phyloP scores from a whole-genome alignment of 1,139 yeast species.

The Pichia sp. region DNA sequence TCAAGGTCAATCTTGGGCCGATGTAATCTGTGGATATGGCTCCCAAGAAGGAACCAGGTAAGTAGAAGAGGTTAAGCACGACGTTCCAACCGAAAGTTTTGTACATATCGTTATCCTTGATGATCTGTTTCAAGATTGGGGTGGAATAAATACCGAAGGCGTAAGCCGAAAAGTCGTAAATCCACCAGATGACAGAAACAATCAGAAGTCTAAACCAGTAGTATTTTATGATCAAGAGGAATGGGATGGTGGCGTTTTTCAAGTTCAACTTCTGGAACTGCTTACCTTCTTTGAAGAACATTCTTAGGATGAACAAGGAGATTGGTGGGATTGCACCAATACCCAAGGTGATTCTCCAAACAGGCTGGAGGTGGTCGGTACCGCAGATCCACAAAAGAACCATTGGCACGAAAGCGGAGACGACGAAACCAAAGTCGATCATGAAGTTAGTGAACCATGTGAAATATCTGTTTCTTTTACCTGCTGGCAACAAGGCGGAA shows the following conservation, averaged over 20 bases:
- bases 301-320: constrained; percentile 67
- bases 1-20: constrained; percentile 81
- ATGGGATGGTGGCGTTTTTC: constrained; percentile 60
- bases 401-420: constrained; percentile 80
- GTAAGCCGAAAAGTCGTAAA: constrained; percentile 83
- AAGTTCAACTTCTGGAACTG: constrained; percentile 52
- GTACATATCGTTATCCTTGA: constrained; percentile 54
- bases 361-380: constrained; percentile 63
- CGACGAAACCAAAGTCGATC: constrained; percentile 86
- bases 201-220: constrained; percentile 78
- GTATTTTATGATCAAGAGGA: constrained; percentile 64
- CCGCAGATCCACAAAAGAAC: constrained; percentile 81
- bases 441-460: constrained; percentile 83
- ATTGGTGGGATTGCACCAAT: constrained; percentile 90
- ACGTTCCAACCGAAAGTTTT: constrained; percentile 90
- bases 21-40: constrained; percentile 77
- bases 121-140: constrained; percentile 57
- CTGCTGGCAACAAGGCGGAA: constrained; percentile 69
- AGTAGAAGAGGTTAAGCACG: constrained; percentile 77
- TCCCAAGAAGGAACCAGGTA: constrained; percentile 87
- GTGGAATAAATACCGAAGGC: constrained; percentile 81
- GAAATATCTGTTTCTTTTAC: constrained; percentile 83
- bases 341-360: constrained; percentile 88
- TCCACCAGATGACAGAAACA: constrained; percentile 79
- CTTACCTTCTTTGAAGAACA: constrained; percentile 65